Evolutionary conservation across 192 early-diverging fungal genomes (phyloP).

Genomic region (Coemansia sp.): DNA sequence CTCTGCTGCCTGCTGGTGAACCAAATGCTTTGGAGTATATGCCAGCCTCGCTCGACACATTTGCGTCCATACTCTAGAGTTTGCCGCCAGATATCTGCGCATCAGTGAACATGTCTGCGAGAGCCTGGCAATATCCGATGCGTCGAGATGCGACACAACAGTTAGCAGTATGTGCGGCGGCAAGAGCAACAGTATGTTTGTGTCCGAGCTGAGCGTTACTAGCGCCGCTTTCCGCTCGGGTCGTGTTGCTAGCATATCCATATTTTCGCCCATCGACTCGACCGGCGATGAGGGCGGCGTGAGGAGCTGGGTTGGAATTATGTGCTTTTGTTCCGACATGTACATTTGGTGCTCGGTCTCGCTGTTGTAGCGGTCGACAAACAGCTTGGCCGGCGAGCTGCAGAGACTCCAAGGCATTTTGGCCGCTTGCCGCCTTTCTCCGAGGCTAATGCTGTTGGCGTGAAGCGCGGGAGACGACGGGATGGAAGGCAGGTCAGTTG

Average conservation of each 20-base stretch:
- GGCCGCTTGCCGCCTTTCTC: not conserved
- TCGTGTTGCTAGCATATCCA: not conserved
- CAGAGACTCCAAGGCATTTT: not conserved
- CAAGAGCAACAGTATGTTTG: conserved; percentile 11
- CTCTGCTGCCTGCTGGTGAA: conserved; percentile 34
- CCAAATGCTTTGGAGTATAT: conserved; percentile 22
- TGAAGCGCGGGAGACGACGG: not conserved
- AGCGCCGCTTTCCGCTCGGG: not conserved
- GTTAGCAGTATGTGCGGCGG: conserved; percentile 32
- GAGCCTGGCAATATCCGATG: conserved; percentile 9
- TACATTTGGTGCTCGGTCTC: not conserved
- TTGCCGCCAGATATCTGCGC: conserved; percentile 21
- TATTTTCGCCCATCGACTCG: not conserved
- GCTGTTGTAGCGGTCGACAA: not conserved
- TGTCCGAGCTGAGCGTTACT: not conserved
- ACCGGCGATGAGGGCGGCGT: conserved; percentile 38
- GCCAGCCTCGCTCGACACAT: conserved; percentile 22
- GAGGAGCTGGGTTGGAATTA: conserved; percentile 31
- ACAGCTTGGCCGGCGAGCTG: not conserved
- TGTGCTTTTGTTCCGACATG: not conserved
- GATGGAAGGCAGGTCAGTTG: conserved; percentile 33
- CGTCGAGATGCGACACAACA: conserved; percentile 24
- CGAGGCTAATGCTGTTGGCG: too few relatives aligned
- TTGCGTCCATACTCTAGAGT: conserved; percentile 31
- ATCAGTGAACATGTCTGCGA: conserved; percentile 37